Base-by-base conservation (phyloP, 202 grass and related monocot genomes). In the Hordeum pubiflorum region DNA sequence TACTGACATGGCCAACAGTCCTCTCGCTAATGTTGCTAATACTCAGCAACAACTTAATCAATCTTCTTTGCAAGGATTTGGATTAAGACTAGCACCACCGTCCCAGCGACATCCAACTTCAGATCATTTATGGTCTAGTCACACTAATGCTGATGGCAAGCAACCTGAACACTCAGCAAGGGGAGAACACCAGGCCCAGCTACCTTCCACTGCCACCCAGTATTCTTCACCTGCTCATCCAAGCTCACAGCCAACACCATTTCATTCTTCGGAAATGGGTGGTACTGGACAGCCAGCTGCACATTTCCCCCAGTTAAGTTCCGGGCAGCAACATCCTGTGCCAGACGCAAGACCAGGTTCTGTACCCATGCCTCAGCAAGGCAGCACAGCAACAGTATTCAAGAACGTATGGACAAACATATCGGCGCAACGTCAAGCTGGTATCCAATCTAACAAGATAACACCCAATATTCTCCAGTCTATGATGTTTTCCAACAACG, bases 321-420 rank as follows among this genome's bases (percentile, higher is more conserved):
- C 91, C 76, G 65, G 65, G 20, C 89, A 89, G 67, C 86, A 86
- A 71, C 82, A 86, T 85, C 81, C 86, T 79, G 48, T 67, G n/a
- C 43, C 81, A 60, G 92, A 94, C 14, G 20, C 55, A 81, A 89
- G 76, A 82, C 70, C 87, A 79, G 61, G 82, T 77, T 89, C 82
- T 76, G 82, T 73, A 88, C 62, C 87, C 75, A 85, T 77, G 70
- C 62, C 81, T 81, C 93, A 93, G 76, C 92, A 92, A 86, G 59
- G 84, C 59, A 89, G 86, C 78, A 70, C 90, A 65, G 85, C 90
- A 81, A 93, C 85, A 18, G 89, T 97, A 74, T 96, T 99, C 82
- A 91, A 97, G 72, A 99, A 99, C 89, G 91, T 97, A 70, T 99
- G 97, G 97, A 96, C 93, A 81, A 93, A 97, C 71, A 89, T 99